Percentiles rank a stretch among this genome's conserved stretches.
Conservation (phyloP, 768 basidiomycete genomes). For the Suillus plorans region DNA sequence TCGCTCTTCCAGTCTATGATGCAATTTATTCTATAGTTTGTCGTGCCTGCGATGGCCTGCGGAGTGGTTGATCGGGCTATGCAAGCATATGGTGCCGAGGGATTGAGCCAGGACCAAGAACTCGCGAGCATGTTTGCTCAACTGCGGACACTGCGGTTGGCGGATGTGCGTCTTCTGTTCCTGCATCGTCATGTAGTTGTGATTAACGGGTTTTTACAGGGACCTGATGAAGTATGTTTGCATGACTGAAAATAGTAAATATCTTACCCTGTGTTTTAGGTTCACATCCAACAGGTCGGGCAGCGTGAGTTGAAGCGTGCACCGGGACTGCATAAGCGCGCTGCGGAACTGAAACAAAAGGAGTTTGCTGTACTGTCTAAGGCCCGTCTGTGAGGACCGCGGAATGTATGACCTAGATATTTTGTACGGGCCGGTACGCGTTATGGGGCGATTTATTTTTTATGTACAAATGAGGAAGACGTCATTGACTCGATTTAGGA, state of each 20-base stretch:
- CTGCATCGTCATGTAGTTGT: background rate
- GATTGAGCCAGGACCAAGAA: constrained; percentile 85
- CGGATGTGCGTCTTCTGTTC: constrained; percentile 58
- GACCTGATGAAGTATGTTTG: constrained; percentile 69
- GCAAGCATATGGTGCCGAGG: constrained; percentile 96
- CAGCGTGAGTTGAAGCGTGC: constrained; percentile 84
- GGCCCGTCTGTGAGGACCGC: constrained; percentile 43
- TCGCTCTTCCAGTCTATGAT: background rate
- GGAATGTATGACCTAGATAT: too few relatives aligned
- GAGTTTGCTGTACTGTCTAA: constrained; percentile 61
- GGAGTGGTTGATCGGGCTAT: constrained; percentile 92
- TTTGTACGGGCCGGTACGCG: background rate
- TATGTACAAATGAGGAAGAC: background rate
- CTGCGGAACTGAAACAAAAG: constrained; percentile 55
- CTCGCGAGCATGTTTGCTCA: constrained; percentile 78
- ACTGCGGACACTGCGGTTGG: constrained; percentile 83
- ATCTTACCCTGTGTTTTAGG: constrained; percentile 41
- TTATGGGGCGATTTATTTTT: background rate
- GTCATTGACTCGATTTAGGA: background rate
- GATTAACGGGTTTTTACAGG: constrained; percentile 39
- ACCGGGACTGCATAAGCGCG: constrained; percentile 53
- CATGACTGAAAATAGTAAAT: background rate
- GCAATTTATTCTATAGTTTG: constrained; percentile 57
- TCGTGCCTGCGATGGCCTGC: constrained; percentile 89
- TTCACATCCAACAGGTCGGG: constrained; percentile 95